These are phyloP conservation scores for Claviceps sorghi DNA, from an alignment of 2,329 filamentous ascomycete species.

Conservation along the genomic window DNA sequence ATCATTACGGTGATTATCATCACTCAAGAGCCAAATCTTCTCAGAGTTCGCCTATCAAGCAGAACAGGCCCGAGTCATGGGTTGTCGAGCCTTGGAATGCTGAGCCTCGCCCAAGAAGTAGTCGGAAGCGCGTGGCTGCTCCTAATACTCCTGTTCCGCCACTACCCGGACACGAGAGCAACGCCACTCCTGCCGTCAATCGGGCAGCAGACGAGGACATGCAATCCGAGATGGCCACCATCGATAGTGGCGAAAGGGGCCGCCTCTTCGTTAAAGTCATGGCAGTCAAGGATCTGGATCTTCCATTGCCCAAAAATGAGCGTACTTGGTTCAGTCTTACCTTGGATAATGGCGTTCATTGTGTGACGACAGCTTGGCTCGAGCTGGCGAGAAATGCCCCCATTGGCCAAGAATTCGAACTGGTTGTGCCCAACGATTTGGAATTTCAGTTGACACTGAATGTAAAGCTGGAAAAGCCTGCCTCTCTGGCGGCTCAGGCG, in stretches of 20 bases:
- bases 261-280: constrained; percentile 97
- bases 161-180: constrained; percentile 76
- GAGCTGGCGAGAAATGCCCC: constrained; percentile 84
- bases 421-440: constrained; percentile 93
- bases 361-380: constrained; percentile 90
- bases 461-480: constrained; percentile 78
- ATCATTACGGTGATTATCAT: constrained; percentile 45
- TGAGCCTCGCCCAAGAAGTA: constrained; percentile 51
- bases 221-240: constrained; percentile 39
- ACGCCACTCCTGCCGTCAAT: constrained; percentile 48
- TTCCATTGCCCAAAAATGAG: constrained; percentile 82
- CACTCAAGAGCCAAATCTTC: constrained; percentile 42
- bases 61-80: constrained; percentile 77
- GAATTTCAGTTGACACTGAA: constrained; percentile 97
- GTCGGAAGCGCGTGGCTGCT: constrained; percentile 34
- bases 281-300: constrained; percentile 86
- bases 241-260: constrained; percentile 76
- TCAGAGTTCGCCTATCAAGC: constrained; percentile 57
- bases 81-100: constrained; percentile 95
- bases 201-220: constrained; percentile 56
- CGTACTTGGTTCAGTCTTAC: constrained; percentile 90
- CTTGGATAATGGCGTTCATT: constrained; percentile 95
- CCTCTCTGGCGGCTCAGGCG: constrained; percentile 40
- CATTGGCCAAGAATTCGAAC: constrained; percentile 95
- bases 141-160: constrained; percentile 57